These are phyloP conservation scores for Talaromyces atroroseus DNA, from an alignment of 2,329 filamentous ascomycete genomes.

Conservation along the genomic window DNA sequence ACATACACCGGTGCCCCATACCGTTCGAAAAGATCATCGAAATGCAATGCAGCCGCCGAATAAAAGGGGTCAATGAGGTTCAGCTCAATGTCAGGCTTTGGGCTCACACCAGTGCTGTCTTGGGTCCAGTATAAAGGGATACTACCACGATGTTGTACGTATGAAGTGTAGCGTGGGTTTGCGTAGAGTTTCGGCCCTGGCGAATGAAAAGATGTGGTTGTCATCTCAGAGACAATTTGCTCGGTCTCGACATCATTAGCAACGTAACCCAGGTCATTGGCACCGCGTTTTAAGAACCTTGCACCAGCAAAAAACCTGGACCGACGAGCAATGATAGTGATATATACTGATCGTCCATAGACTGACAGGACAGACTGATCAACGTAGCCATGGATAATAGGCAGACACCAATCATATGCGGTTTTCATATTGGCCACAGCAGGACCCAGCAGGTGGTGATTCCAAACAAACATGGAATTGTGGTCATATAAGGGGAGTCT, in stretches of 20 bases:
- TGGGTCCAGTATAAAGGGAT: slow-evolving; percentile 98
- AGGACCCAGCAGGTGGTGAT: slow-evolving; percentile 78
- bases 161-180: slow-evolving; percentile 89
- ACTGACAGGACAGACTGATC: slow-evolving; percentile 82
- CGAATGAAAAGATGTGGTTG: slow-evolving; percentile 92
- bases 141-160: slow-evolving; percentile 92
- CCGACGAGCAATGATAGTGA: slow-evolving; percentile 86
- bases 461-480: slow-evolving; percentile 98
- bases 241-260: slow-evolving; percentile 99
- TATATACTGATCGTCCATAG: slow-evolving; percentile 82
- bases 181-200: slow-evolving; percentile 79
- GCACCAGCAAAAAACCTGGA: slow-evolving; percentile 93
- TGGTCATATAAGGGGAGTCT: slow-evolving; percentile 68
- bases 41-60: slow-evolving; percentile 84
- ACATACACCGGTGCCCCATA: slow-evolving; percentile 92
- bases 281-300: slow-evolving; percentile 86
- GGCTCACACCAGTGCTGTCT: slow-evolving; percentile 88
- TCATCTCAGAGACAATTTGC: slow-evolving; percentile 91
- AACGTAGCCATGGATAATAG: slow-evolving; percentile 93
- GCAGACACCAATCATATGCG: slow-evolving; percentile 91
- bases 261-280: slow-evolving; percentile 91
- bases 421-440: slow-evolving; percentile 65
- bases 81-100: slow-evolving; percentile 92
- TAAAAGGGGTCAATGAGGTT: slow-evolving; percentile 97
- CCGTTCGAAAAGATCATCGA: slow-evolving; percentile 86